Conservation (phyloP, 2,329 filamentous ascomycete genomes). For the Neofusicoccum laricinum region DNA sequence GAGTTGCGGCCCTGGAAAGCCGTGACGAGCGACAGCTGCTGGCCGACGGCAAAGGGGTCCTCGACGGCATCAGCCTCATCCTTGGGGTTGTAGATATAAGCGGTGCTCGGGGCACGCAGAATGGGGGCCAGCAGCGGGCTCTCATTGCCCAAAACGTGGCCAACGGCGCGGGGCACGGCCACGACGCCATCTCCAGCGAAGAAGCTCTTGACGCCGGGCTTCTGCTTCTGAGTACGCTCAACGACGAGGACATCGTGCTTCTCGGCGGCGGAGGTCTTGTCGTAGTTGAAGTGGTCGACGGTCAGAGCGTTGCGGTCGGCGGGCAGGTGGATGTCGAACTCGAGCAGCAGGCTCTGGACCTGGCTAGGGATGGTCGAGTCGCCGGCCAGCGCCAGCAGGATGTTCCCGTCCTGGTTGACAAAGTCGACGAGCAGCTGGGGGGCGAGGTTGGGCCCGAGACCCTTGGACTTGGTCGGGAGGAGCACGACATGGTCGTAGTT, state of each 20-base stretch:
- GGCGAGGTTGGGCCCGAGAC: slow-evolving; percentile 83
- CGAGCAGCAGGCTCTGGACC: slow-evolving; percentile 74
- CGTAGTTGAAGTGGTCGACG: slow-evolving; percentile 95
- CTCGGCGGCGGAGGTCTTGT: slow-evolving; percentile 70
- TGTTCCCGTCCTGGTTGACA: slow-evolving; percentile 85
- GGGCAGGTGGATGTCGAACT: slow-evolving; percentile 87
- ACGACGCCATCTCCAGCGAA: slow-evolving; percentile 70
- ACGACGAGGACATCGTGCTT: slow-evolving; percentile 86
- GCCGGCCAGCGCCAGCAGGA: slow-evolving; percentile 80
- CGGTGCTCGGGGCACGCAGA: slow-evolving; percentile 75
- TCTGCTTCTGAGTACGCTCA: slow-evolving; percentile 62
- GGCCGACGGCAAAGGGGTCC: slow-evolving; percentile 80
- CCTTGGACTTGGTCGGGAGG: slow-evolving; percentile 87
- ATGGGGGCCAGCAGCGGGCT: slow-evolving; percentile 77
- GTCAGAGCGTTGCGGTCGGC: slow-evolving; percentile 79
- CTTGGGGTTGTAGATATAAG: slow-evolving; percentile 93
- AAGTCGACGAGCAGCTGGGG: slow-evolving; percentile 87
- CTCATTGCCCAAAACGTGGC: slow-evolving; percentile 74
- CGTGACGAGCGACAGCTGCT: slow-evolving; percentile 81
- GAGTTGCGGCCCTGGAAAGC: slow-evolving; percentile 89
- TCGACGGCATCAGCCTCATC: slow-evolving; percentile 71
- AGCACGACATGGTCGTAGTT: slow-evolving; percentile 89
- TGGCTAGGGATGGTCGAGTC: slow-evolving; percentile 67
- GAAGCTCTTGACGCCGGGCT: slow-evolving; percentile 70
- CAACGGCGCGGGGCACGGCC: slow-evolving; percentile 78